Base-by-base conservation (phyloP, 441 rosid species). In the Bruguiera hainesii region DNA sequence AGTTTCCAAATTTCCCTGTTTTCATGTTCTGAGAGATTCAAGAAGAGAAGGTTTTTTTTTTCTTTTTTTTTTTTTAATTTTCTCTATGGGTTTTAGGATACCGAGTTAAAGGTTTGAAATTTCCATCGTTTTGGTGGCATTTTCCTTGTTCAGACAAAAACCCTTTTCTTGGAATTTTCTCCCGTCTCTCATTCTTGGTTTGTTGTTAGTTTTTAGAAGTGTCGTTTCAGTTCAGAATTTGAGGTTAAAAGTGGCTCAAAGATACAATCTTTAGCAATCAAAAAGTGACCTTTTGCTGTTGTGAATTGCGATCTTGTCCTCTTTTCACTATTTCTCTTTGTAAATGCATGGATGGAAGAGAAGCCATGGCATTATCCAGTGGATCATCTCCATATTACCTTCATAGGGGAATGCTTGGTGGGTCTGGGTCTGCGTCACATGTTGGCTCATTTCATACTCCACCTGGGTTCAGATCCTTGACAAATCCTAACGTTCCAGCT, bases 311-410 rank as follows among this genome's bases (percentile, higher is more conserved):
- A 71, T 55, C 67, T 63, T 70, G 26, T 55, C 13, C 60, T 50
- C 35, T 56, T 63, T 72, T 70, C 46, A 60, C 66, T 55, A 46
- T 37, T 76, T 55, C 48, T 23, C 62, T 59, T 49, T 63, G 88
- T 92, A 83, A 83, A 93, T 96, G 96, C 88, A 96, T 96, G 99
- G 99, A 96, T 83, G 96, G 96, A 62, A 87, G 94, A 88, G 99
- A 90, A 84, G 98, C 91, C 62, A 90, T 90, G 92, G 72, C 90
- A 78, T 84, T 90, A 64, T 81, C 99, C 68, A 85, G 91, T 78
- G 90, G 91, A 31, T 85, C 96, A 72, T 55, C 89, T 73, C 92
- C 88, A 46, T 93, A 83, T 75, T 93, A 89, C 86, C 76, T 93
- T 60, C 96, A 95, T 51, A 92, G 94, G 76, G 93, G 92, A 68